Evolutionary conservation across 352 stramenopile genomes (phyloP), one percentile per base, ranked within the genome.

Genomic region (Poterioochromonas sp.): DNA sequence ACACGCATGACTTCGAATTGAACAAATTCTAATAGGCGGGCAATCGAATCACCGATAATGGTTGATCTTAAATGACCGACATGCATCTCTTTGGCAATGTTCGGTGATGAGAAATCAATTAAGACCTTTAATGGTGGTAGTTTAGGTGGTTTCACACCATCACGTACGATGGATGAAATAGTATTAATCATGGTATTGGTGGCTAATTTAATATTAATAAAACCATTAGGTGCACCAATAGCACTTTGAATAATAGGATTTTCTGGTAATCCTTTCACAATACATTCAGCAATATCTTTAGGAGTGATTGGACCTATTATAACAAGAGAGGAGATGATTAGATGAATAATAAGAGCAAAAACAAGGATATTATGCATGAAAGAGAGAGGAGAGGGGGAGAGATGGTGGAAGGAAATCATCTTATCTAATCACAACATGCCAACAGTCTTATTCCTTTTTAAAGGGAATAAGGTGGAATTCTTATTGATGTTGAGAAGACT

Each of bases 161-260:
- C 85, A 68, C 80, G 82, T 18, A 95, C 81, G 47, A 96, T 84
- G 29, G 86, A 88, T 32, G 81, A 76, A 20, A 96, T 81, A 37
- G 87, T 88, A 63, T 86, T 83, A 34, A 85, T 83, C 32, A 97
- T 81, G 76, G 94, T 96, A 58, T 81, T 79, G 37, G 87, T 81
- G 43, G 88, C 91, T 64, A 99, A 80, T 69, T 94, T 93, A 70
- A 92, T 90, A 81, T 98, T 98, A 83, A 99, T 97, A 83, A 99
- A 99, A 51, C 96, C 96, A 53, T 78, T 78, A 8, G 71, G 71
- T 15, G 47, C 71, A 53, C 11, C 12, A 20, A 18, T n/a, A 37
- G 51, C 32, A 5, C 2, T 39, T 20, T 8, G 5, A 29, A 68
- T 64, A 3, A 78, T 0, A 39, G 71, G 47, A 37, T 78, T 78